phyloP scores from a whole-genome alignment of 169 alveolate genomes.

The Plasmodium malariae region DNA sequence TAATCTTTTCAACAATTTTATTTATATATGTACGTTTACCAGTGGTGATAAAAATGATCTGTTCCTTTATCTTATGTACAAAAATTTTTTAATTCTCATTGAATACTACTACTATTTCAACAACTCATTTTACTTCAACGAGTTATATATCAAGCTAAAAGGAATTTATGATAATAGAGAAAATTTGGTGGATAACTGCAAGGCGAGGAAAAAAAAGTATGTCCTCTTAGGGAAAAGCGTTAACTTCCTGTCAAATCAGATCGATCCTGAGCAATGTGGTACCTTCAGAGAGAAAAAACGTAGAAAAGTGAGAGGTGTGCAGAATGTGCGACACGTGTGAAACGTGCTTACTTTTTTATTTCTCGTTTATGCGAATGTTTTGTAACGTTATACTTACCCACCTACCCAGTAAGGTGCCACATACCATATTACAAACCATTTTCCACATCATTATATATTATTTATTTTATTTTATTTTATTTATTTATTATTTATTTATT shows the following conservation, averaged over 20 bases:
- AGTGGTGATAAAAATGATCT: constrained; percentile 38
- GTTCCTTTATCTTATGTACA: constrained; percentile 23
- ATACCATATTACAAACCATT: too few relatives aligned
- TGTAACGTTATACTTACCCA: too few relatives aligned
- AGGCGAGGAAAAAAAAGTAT: neutral
- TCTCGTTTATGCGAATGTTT: too few relatives aligned
- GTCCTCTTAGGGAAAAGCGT: constrained; percentile 9
- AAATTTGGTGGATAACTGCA: neutral
- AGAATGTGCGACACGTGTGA: too few relatives aligned
- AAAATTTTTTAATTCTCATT: constrained; percentile 30
- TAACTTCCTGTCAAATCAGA: too few relatives aligned
- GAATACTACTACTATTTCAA: constrained; percentile 42
- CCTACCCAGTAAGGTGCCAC: too few relatives aligned
- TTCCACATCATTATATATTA: too few relatives aligned
- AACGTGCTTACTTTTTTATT: too few relatives aligned
- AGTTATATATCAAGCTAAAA: constrained; percentile 13
- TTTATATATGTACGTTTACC: constrained; percentile 32
- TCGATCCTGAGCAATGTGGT: too few relatives aligned
- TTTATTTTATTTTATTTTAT: neutral
- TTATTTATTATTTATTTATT: neutral
- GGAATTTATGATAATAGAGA: constrained; percentile 4
- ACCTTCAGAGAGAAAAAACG: too few relatives aligned
- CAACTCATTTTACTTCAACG: constrained; percentile 11
- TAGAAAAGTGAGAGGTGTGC: too few relatives aligned
- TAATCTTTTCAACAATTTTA: constrained; percentile 35